Conservation (phyloP, 2,329 filamentous ascomycete species). For the Apiospora sp. region DNA sequence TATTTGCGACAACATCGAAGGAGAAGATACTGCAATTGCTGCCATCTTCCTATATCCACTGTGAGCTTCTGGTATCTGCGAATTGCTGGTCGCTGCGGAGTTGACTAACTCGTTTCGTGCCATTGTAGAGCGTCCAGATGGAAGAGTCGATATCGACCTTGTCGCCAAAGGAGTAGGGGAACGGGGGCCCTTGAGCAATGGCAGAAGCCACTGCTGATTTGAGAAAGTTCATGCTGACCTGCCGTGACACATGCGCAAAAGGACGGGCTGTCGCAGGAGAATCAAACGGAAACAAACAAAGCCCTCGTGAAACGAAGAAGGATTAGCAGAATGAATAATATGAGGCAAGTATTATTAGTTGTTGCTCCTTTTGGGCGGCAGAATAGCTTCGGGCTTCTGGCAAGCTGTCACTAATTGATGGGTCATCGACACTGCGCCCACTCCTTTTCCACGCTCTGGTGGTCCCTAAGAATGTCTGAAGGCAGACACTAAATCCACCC, state of each 20-base stretch:
- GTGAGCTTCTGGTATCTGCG: slow-evolving; percentile 22
- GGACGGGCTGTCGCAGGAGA: neutral
- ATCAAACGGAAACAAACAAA: neutral
- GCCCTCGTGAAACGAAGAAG: slow-evolving; percentile 3
- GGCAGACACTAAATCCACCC: slow-evolving; percentile 26
- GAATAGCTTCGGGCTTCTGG: slow-evolving; percentile 4
- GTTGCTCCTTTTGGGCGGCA: slow-evolving; percentile 5
- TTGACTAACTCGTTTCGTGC: slow-evolving; percentile 79
- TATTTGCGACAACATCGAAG: slow-evolving; percentile 87
- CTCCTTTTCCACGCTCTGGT: neutral
- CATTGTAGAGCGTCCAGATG: slow-evolving; percentile 96
- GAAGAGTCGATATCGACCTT: slow-evolving; percentile 91
- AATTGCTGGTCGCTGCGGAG: slow-evolving; percentile 20
- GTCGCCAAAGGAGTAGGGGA: slow-evolving; percentile 93
- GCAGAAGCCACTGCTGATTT: slow-evolving; percentile 97
- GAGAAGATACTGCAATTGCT: slow-evolving; percentile 96
- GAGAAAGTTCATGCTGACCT: slow-evolving; percentile 87
- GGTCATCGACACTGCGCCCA: neutral
- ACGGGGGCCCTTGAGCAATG: slow-evolving; percentile 92
- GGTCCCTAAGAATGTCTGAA: slow-evolving; percentile 22
- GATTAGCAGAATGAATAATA: neutral
- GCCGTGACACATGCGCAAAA: slow-evolving; percentile 15
- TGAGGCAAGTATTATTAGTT: neutral
- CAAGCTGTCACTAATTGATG: slow-evolving; percentile 21
- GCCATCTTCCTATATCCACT: slow-evolving; percentile 78